These are phyloP conservation scores for Astrephomene gubernaculifera DNA, from an alignment of 139 green algal genomes.

Conservation along the genomic window DNA sequence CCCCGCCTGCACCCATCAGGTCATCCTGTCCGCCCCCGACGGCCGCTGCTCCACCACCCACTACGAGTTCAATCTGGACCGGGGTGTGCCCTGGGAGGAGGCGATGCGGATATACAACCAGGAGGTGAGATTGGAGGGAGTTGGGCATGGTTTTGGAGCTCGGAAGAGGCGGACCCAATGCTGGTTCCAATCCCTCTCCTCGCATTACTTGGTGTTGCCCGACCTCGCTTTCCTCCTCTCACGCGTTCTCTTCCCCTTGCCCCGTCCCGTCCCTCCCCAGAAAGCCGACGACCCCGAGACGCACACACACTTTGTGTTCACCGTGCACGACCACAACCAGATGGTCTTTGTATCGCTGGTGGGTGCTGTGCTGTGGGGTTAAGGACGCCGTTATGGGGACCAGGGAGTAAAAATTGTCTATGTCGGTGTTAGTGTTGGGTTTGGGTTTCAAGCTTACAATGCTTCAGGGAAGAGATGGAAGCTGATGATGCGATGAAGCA, in stretches of 20 bases:
- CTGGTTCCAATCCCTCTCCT: not conserved
- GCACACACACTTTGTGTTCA: not conserved
- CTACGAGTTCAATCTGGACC: constrained; percentile 56
- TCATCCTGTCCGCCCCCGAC: constrained; percentile 35
- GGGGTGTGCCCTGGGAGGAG: constrained; percentile 52
- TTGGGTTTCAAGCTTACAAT: no score
- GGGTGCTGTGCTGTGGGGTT: no score
- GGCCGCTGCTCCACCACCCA: constrained; percentile 24
- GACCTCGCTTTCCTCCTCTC: no score
- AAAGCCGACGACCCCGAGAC: not conserved
- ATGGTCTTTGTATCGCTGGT: not conserved
- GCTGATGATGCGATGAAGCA: no score
- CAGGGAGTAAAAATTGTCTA: no score
- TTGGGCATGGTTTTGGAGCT: not conserved
- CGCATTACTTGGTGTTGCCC: no score
- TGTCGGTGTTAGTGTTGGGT: no score
- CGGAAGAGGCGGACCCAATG: not conserved
- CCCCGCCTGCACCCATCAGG: constrained; percentile 19
- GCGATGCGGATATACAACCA: constrained; percentile 51
- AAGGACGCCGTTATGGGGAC: no score
- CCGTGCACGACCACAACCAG: not conserved
- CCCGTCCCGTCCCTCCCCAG: not conserved
- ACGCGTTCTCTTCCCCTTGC: not conserved
- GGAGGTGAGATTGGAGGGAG: constrained; percentile 48
- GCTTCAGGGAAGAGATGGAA: no score